A percentile compares a stretch with the other conserved stretches of the same genome.
phyloP scores from a whole-genome alignment of 1,284 basidiomycete genomes.

The Gomphus bonarii region DNA sequence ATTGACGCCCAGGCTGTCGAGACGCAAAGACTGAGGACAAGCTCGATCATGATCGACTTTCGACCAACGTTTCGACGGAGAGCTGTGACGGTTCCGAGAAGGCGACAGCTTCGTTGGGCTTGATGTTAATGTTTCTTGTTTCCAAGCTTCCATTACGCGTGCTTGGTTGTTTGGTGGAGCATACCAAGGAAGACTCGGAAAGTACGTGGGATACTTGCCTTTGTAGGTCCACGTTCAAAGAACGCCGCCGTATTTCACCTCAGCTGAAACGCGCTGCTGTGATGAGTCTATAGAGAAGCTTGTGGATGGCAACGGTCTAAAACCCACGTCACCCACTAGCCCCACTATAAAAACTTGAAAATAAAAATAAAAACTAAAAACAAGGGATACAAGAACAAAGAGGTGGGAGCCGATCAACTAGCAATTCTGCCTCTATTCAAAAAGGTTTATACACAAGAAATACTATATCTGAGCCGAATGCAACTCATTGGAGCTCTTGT shows the following conservation, averaged over 20 bases:
- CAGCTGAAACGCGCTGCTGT: background rate
- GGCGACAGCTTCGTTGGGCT: slow-evolving; percentile 2
- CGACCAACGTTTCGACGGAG: slow-evolving; percentile 14
- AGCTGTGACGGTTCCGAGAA: slow-evolving; percentile 11
- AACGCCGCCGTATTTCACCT: background rate
- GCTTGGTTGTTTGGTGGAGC: background rate
- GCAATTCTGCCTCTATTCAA: no score
- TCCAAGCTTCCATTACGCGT: background rate
- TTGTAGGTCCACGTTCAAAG: slow-evolving; percentile 7
- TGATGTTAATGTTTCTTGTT: background rate
- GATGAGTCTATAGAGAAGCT: no score
- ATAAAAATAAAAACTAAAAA: no score
- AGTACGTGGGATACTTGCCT: background rate
- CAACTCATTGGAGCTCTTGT: no score
- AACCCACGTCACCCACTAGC: no score
- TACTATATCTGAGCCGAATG: no score
- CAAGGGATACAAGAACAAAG: no score
- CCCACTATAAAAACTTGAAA: no score
- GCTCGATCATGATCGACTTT: slow-evolving; percentile 12
- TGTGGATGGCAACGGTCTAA: no score
- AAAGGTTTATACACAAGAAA: no score
- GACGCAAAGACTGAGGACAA: slow-evolving; percentile 26
- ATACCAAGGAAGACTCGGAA: background rate
- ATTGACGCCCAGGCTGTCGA: slow-evolving; percentile 33
- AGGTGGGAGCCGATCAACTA: no score